Evolutionary conservation across 2,329 filamentous ascomycete genomes (phyloP).

Genomic region (Colletotrichum sp.): DNA sequence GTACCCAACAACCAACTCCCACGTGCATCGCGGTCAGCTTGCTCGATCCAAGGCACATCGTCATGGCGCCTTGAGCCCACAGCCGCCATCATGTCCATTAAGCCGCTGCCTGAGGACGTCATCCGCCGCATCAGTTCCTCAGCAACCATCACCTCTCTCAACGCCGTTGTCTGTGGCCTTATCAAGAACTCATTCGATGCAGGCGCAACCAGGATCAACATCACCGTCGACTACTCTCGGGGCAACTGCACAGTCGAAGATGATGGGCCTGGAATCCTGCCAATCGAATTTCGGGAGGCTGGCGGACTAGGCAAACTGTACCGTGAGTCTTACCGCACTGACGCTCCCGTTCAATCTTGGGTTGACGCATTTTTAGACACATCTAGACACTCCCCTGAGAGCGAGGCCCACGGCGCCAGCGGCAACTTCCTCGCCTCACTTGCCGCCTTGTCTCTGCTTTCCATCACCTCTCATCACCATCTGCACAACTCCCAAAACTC

Average conservation of each 20-base stretch:
- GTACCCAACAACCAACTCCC: neutral
- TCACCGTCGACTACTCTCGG: conserved; percentile 75
- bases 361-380: conserved; percentile 63
- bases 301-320: conserved; percentile 78
- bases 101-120: conserved; percentile 72
- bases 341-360: neutral
- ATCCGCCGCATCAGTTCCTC: conserved; percentile 86
- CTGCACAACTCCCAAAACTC: conserved; percentile 66
- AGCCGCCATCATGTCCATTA: conserved; percentile 64
- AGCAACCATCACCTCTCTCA: conserved; percentile 76
- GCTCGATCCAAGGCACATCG: neutral
- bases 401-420: conserved; percentile 65
- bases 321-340: conserved; percentile 55
- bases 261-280: conserved; percentile 78
- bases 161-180: conserved; percentile 73
- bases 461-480: conserved; percentile 74
- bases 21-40: neutral
- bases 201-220: conserved; percentile 68
- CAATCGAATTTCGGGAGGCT: conserved; percentile 71
- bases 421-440: conserved; percentile 82
- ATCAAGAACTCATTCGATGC: conserved; percentile 88
- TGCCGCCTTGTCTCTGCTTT: conserved; percentile 76
- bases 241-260: conserved; percentile 85
- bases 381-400: conserved; percentile 66
- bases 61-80: neutral